Percentiles rank a stretch among this genome's conserved stretches.
Conservation (phyloP, 176 grass and related monocot genomes). For the Saccharum officinarum region DNA sequence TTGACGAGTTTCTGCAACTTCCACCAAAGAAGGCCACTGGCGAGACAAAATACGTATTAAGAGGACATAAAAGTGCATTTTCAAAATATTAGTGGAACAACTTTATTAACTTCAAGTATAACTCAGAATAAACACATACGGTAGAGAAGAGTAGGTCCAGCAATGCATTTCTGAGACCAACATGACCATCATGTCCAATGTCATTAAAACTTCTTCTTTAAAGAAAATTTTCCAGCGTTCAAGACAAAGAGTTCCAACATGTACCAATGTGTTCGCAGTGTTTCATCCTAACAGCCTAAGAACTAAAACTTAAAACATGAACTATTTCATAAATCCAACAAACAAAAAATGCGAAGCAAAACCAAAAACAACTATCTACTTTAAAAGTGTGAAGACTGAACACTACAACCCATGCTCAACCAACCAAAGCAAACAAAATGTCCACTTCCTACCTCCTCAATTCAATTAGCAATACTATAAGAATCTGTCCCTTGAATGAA, state of each 20-base stretch:
- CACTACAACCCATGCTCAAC: not conserved
- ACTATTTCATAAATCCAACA: not conserved
- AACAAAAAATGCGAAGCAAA: constrained; percentile 2
- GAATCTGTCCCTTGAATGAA: not conserved
- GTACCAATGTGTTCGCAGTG: not conserved
- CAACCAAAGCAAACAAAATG: not conserved
- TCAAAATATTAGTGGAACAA: constrained; percentile 1
- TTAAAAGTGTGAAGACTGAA: not conserved
- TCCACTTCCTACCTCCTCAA: not conserved
- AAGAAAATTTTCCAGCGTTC: not conserved
- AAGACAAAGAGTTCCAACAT: constrained; percentile 1
- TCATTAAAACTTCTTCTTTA: not conserved
- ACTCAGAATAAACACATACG: not conserved
- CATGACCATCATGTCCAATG: not conserved
- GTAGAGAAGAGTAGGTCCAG: constrained; percentile 9
- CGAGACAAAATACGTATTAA: not conserved
- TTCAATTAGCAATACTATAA: not conserved
- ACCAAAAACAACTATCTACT: not conserved
- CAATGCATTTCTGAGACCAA: not conserved
- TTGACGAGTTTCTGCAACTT: constrained; percentile 82
- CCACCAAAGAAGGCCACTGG: constrained; percentile 95
- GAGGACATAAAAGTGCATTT: constrained; percentile 13
- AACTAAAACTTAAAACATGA: not conserved
- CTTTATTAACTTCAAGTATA: constrained; percentile 28
- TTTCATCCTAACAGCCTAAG: not conserved